Evolutionary conservation across 2,329 filamentous ascomycete species (phyloP).

Genomic region (Claviceps monticola): DNA sequence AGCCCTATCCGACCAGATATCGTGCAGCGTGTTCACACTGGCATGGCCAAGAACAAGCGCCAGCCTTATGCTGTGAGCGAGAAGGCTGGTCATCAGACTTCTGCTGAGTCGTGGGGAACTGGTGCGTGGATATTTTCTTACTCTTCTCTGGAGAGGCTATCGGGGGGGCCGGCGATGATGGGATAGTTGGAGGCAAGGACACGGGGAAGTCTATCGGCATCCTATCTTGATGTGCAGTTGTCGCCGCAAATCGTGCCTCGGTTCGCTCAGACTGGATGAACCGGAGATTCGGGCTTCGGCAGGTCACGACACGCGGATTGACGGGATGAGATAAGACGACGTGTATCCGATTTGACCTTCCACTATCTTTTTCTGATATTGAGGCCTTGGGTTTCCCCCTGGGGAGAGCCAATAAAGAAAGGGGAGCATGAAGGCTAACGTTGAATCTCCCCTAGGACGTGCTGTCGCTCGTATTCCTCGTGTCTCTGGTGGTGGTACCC

Average conservation of each 20-base stretch:
- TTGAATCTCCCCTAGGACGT: slow-evolving; percentile 50
- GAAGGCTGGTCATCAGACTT: slow-evolving; percentile 99
- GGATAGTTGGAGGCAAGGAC: not conserved
- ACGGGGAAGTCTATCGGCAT: no score
- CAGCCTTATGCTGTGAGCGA: slow-evolving; percentile 99
- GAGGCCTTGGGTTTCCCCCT: not conserved
- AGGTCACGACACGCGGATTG: not conserved
- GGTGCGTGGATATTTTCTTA: slow-evolving; percentile 45
- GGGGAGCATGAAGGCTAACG: not conserved
- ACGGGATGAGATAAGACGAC: not conserved
- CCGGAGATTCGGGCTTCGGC: no score
- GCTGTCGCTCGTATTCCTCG: slow-evolving; percentile 99
- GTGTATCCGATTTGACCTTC: not conserved
- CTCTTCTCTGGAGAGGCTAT: no score
- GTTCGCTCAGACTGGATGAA: not conserved
- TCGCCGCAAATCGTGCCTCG: not conserved
- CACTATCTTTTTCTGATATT: not conserved
- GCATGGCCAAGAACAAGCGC: slow-evolving; percentile 99
- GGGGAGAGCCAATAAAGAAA: no score
- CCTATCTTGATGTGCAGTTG: not conserved
- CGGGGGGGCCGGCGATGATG: not conserved
- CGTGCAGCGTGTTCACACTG: slow-evolving; percentile 97
- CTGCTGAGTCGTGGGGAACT: slow-evolving; percentile 99
- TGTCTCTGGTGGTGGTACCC: slow-evolving; percentile 99
- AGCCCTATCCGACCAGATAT: slow-evolving; percentile 97